A percentile compares a stretch with the other conserved stretches of the same genome.
phyloP scores from a whole-genome alignment of 495 filamentous ascomycete species.

The Penicillium lividum region DNA sequence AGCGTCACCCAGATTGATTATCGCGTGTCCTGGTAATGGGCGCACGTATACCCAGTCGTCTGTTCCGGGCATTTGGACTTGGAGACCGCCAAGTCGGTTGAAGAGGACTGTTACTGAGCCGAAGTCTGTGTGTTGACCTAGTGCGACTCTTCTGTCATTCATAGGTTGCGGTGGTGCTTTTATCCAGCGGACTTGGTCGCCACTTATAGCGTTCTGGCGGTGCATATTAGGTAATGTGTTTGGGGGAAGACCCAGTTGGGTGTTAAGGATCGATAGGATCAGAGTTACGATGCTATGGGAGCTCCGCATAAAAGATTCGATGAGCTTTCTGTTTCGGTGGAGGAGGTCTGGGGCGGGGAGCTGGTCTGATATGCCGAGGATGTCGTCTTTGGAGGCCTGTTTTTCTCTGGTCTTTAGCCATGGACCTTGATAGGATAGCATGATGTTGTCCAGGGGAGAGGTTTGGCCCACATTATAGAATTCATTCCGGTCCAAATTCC shows the following conservation, averaged over 20 bases:
- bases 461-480: slow-evolving; percentile 58
- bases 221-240: slow-evolving; percentile 51
- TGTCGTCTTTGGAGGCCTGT: slow-evolving; percentile 54
- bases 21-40: slow-evolving; percentile 56
- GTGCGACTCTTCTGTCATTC: slow-evolving; percentile 39
- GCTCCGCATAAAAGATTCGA: slow-evolving; percentile 48
- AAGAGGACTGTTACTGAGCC: slow-evolving; percentile 59
- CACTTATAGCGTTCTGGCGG: slow-evolving; percentile 47
- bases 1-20: slow-evolving; percentile 68
- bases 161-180: slow-evolving; percentile 45
- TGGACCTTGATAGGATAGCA: neutral
- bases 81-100: slow-evolving; percentile 61
- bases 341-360: slow-evolving; percentile 50
- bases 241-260: slow-evolving; percentile 49
- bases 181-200: slow-evolving; percentile 62
- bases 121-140: slow-evolving; percentile 57
- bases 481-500: slow-evolving; percentile 58
- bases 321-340: slow-evolving; percentile 34
- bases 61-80: slow-evolving; percentile 51
- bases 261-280: slow-evolving; percentile 52
- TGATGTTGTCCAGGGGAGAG: neutral
- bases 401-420: neutral
- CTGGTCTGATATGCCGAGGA: slow-evolving; percentile 44
- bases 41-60: slow-evolving; percentile 61
- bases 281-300: slow-evolving; percentile 51